These are phyloP conservation scores for Bryoerythrophyllum caledonicum DNA, from an alignment of 225 moss, liverwort and hornwort genomes.

Conservation along the genomic window DNA sequence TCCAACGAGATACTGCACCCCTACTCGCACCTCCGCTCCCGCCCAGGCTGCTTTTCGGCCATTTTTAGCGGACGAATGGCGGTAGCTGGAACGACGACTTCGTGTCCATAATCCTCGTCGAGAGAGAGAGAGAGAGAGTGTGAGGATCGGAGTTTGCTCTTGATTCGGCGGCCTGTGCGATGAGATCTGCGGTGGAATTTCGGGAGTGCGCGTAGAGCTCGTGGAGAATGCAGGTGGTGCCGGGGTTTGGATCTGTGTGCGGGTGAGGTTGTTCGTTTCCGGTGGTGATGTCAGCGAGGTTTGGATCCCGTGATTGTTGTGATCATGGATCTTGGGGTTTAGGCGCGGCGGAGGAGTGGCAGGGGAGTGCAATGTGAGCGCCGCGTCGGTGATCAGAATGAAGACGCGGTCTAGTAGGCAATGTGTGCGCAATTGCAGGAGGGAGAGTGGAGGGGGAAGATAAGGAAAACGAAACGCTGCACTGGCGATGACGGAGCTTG, in stretches of 20 bases:
- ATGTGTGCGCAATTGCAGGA: conserved; percentile 13
- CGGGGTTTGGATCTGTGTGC: background rate
- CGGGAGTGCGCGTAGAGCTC: background rate
- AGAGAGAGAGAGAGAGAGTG: background rate
- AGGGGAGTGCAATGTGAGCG: conserved; percentile 15
- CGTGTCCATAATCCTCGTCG: background rate
- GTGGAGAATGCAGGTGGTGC: background rate
- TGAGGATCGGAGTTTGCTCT: background rate
- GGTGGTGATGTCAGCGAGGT: background rate
- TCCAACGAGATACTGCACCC: background rate
- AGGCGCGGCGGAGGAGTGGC: background rate
- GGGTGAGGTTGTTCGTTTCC: background rate
- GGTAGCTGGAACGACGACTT: background rate
- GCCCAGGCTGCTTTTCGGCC: background rate
- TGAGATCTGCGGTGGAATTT: background rate
- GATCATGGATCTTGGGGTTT: conserved; percentile 12
- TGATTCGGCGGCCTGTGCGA: background rate
- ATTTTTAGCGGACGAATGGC: conserved; percentile 5
- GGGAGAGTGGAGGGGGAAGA: background rate
- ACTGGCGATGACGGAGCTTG: background rate
- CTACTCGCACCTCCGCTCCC: background rate
- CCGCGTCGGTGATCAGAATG: background rate
- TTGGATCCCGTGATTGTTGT: background rate
- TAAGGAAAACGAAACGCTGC: background rate
- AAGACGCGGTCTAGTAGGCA: background rate